Evolutionary conservation across 805 yeast species (phyloP).

Genomic region (Saccharomycopsis selenospora): DNA sequence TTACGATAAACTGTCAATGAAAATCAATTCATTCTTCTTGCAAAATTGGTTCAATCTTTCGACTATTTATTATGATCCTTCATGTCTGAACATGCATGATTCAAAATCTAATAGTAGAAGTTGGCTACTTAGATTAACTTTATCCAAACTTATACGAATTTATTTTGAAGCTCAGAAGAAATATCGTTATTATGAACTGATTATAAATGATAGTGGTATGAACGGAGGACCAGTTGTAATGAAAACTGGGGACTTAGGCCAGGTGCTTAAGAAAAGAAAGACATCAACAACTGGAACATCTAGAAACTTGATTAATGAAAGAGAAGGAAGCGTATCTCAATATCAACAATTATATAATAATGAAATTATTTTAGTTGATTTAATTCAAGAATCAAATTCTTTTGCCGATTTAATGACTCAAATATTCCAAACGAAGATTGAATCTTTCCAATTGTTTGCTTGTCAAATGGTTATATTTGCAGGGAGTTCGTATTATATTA

Average conservation of each 20-base stretch:
- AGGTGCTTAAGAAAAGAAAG: no score
- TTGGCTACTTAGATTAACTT: constrained; percentile 8
- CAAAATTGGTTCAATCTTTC: constrained; percentile 15
- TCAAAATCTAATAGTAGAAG: neutral
- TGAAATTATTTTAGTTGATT: no score
- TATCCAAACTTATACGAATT: neutral
- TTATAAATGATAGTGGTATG: no score
- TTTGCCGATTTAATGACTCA: neutral
- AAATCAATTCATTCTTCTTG: neutral
- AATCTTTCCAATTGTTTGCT: neutral
- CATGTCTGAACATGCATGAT: neutral
- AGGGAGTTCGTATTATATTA: neutral
- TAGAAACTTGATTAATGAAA: no score
- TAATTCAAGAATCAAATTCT: neutral
- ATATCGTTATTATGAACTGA: neutral
- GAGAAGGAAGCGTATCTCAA: no score
- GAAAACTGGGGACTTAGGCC: no score
- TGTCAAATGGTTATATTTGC: neutral
- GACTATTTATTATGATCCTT: constrained; percentile 3
- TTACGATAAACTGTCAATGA: constrained; percentile 7
- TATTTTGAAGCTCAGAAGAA: neutral
- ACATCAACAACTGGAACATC: no score
- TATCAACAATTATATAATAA: no score
- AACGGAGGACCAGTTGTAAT: no score
- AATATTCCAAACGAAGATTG: neutral